Percentiles rank a stretch among this genome's conserved stretches.
phyloP scores from a whole-genome alignment of 768 basidiomycete species.

The Tulasnella sp. region DNA sequence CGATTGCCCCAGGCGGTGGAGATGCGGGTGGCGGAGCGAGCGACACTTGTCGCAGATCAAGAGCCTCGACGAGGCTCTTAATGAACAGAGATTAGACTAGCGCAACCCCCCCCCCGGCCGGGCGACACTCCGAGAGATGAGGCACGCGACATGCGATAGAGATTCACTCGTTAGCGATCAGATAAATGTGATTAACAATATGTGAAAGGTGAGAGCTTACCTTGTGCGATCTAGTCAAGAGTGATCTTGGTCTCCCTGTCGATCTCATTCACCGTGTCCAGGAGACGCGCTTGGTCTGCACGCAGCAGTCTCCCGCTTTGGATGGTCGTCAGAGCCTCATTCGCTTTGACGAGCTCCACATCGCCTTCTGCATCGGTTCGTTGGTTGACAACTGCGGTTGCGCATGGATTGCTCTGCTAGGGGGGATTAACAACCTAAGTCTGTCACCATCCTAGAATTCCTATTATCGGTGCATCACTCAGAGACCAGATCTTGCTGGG shows the following conservation, averaged over 20 bases:
- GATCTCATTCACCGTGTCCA: slow-evolving; percentile 53
- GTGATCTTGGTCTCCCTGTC: slow-evolving; percentile 48
- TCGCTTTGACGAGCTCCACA: slow-evolving; percentile 55
- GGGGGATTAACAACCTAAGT: too few species aligned
- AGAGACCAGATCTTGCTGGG: too few species aligned
- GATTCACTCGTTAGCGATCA: too few species aligned
- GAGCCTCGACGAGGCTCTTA: slow-evolving; percentile 79
- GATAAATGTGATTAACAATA: too few species aligned
- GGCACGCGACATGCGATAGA: too few species aligned
- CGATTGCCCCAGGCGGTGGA: neutral
- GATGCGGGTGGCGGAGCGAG: slow-evolving; percentile 44
- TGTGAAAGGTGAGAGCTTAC: slow-evolving; percentile 45
- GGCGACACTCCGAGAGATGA: too few species aligned
- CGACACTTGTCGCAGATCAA: too few species aligned
- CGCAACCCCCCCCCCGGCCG: too few species aligned
- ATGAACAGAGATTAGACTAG: slow-evolving; percentile 42
- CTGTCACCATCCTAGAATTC: too few species aligned
- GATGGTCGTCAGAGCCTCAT: slow-evolving; percentile 47
- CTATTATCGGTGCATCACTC: too few species aligned
- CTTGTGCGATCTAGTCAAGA: slow-evolving; percentile 59
- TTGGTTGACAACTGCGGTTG: slow-evolving; percentile 37
- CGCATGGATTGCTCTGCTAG: too few species aligned
- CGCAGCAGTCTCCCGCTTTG: slow-evolving; percentile 48
- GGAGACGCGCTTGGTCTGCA: slow-evolving; percentile 49
- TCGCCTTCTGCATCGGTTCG: slow-evolving; percentile 59